A percentile compares a stretch with the other conserved stretches of the same genome.
phyloP scores from a whole-genome alignment of 805 yeast species.

The Brettanomyces nanus region DNA sequence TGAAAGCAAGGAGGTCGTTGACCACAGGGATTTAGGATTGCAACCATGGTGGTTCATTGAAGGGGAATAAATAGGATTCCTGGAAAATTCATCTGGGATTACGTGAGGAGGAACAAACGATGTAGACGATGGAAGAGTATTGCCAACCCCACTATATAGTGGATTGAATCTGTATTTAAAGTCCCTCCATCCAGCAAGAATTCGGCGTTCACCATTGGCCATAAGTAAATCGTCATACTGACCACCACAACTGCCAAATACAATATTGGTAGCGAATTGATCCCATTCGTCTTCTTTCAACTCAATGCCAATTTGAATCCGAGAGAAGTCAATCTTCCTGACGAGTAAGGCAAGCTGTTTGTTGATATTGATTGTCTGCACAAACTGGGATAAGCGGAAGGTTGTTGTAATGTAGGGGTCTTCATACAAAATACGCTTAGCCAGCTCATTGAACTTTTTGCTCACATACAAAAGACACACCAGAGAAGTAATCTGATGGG shows the following conservation, averaged over 20 bases:
- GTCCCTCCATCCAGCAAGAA: constrained; percentile 84
- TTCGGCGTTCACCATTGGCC: constrained; percentile 16
- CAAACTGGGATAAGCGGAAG: constrained; percentile 73
- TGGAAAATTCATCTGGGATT: not conserved
- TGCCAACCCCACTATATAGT: constrained; percentile 32
- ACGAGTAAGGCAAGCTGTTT: constrained; percentile 51
- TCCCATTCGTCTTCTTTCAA: constrained; percentile 14
- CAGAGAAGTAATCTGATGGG: constrained; percentile 34
- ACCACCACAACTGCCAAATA: constrained; percentile 10
- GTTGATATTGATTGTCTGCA: constrained; percentile 53
- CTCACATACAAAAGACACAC: constrained; percentile 43
- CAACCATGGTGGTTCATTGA: not conserved
- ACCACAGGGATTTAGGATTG: not conserved
- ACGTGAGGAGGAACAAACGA: constrained; percentile 2
- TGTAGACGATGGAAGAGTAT: not conserved
- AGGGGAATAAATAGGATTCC: constrained; percentile 1
- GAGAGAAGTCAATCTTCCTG: constrained; percentile 50
- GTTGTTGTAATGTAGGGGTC: constrained; percentile 55
- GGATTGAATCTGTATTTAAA: constrained; percentile 79
- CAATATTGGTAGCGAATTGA: constrained; percentile 12
- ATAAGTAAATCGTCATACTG: constrained; percentile 4
- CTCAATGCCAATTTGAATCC: constrained; percentile 31
- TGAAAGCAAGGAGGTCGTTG: not conserved
- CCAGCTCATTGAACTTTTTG: constrained; percentile 39
- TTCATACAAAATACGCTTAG: constrained; percentile 48